Base-by-base conservation (phyloP, 2,329 filamentous ascomycete genomes). In the Trichoderma pleuroti region DNA sequence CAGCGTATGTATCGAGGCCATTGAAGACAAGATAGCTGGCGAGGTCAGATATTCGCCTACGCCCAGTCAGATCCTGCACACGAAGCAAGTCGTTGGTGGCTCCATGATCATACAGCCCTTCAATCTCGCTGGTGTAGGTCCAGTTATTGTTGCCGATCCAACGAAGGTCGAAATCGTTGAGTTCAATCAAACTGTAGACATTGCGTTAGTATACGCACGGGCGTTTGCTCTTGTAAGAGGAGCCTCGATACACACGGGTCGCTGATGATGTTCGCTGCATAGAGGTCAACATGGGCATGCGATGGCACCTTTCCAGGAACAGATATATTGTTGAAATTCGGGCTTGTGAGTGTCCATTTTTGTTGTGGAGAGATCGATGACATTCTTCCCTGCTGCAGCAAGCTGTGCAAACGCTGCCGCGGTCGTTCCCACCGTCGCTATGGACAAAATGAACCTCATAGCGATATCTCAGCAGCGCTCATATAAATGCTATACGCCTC, bases 301-400 rank as follows among this genome's bases (percentile, higher is more conserved):
- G 63, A 66, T 14, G 63, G 63, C n/a, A 66, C 63, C 11, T 66
- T 66, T 56, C 63, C 63, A 9, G 63, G 30, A 56, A 66, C 30
- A 5, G 49, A 54, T 39, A 66, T 66, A 36, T 66, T 66, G 6
- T 54, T 21, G 30, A 39, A 56, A 39, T 56, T 39, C 6, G 63
- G 63, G 7, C 63, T 66, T 54, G 46, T 66, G 34, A 66, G 63
- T 9, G 63, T 66, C 63, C 63, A 66, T 3, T 56, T n/a, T 32
- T 66, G 63, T 28, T 21, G n/a, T 26, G 2, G 63, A 56, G 11
- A 66, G 63, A 14, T 66, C 49, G 4, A 66, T 28, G 8, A 66
- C 46, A 39, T 66, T 66, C 16, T 39, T 32, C 16, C 46, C 49
- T 39, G 63, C 24, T 26, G 32, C 32, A 39, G 24, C 49, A 28